Percentiles rank a stretch among this genome's conserved stretches.
These are phyloP conservation scores for Schizothecium vesticola DNA, from an alignment of 495 filamentous ascomycete species.

Conservation along the genomic window DNA sequence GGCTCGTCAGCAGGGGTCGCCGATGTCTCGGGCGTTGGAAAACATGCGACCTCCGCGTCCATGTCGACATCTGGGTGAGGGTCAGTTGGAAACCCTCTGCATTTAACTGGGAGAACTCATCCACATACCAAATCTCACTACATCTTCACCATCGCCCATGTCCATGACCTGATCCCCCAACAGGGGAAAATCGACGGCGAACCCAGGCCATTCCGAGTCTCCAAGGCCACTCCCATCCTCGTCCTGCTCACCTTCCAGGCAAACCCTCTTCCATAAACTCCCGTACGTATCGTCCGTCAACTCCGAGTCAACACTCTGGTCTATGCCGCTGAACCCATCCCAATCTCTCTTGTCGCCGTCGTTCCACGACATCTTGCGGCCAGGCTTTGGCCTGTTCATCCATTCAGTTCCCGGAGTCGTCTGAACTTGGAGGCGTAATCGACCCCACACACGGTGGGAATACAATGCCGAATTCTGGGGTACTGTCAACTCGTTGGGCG, in stretches of 20 bases:
- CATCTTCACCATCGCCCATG: neutral
- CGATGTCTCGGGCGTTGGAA: neutral
- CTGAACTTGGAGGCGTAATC: neutral
- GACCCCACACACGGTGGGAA: neutral
- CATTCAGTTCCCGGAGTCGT: neutral
- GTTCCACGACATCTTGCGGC: neutral
- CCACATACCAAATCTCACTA: neutral
- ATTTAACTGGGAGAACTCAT: neutral
- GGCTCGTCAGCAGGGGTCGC: neutral
- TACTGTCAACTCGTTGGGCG: neutral
- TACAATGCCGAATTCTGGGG: neutral
- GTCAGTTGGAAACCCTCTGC: neutral
- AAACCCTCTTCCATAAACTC: neutral
- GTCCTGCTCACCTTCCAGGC: neutral
- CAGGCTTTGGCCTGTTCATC: neutral
- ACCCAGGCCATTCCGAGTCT: no score
- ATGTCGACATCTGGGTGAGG: neutral
- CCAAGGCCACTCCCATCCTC: no score
- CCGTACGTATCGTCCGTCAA: neutral
- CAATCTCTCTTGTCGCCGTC: neutral
- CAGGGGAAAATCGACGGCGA: no score
- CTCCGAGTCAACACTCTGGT: neutral
- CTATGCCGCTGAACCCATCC: neutral
- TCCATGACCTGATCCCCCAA: neutral
- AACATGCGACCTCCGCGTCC: neutral